Conservation (phyloP, 768 basidiomycete genomes). For the Daedaleopsis sinensis region DNA sequence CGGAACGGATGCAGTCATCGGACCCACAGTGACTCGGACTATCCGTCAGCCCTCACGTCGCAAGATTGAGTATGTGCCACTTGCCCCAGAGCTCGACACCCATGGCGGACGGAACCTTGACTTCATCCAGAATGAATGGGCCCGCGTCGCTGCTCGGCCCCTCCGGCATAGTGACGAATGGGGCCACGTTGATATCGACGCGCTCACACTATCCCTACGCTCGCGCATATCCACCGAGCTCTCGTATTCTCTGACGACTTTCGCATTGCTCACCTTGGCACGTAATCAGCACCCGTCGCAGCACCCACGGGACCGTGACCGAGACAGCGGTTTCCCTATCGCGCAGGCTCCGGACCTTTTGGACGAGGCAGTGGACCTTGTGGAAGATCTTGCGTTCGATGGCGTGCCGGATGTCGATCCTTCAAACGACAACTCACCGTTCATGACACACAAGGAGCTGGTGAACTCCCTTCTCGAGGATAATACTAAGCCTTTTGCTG, state of each 20-base stretch:
- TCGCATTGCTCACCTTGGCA: slow-evolving; percentile 82
- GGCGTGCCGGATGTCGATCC: slow-evolving; percentile 44
- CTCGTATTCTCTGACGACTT: slow-evolving; percentile 87
- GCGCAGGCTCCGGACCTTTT: slow-evolving; percentile 77
- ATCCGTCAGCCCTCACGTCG: slow-evolving; percentile 48
- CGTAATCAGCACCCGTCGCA: slow-evolving; percentile 50
- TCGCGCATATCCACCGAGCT: slow-evolving; percentile 83
- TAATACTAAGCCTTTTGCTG: slow-evolving; percentile 62
- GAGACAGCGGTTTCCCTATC: slow-evolving; percentile 68
- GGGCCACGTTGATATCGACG: slow-evolving; percentile 88
- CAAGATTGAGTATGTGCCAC: slow-evolving; percentile 88
- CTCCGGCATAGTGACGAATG: slow-evolving; percentile 81
- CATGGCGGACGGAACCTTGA: slow-evolving; percentile 83
- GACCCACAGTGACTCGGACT: slow-evolving; percentile 13
- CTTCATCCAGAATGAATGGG: slow-evolving; percentile 62
- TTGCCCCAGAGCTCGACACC: slow-evolving; percentile 73
- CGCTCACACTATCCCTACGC: slow-evolving; percentile 90
- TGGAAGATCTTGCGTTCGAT: slow-evolving; percentile 81
- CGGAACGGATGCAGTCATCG: slow-evolving; percentile 7
- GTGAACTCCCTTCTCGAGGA: slow-evolving; percentile 59
- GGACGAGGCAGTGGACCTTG: slow-evolving; percentile 83
- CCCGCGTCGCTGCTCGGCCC: slow-evolving; percentile 53
- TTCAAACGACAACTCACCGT: slow-evolving; percentile 26
- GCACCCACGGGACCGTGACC: slow-evolving; percentile 40
- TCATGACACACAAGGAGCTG: slow-evolving; percentile 70